Evolutionary conservation across 2,329 filamentous ascomycete genomes (phyloP).

Genomic region (Onygena corvina): DNA sequence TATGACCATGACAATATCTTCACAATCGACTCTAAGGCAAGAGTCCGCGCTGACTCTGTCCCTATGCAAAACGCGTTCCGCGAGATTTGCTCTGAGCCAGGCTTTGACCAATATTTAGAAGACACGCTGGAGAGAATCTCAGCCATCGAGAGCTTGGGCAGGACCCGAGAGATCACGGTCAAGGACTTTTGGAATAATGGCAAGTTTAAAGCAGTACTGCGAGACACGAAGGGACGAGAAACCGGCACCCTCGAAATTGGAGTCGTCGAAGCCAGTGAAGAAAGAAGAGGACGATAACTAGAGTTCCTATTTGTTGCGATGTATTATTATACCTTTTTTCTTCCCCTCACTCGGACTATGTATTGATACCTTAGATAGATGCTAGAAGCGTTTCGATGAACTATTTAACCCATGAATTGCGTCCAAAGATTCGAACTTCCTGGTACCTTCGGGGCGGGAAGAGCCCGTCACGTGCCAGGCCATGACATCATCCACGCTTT

Average conservation of each 20-base stretch:
- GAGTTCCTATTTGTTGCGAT: not conserved
- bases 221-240: slow-evolving; percentile 37
- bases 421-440: too few relatives aligned
- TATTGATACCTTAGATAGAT: too few relatives aligned
- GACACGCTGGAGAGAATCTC: slow-evolving; percentile 71
- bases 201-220: slow-evolving; percentile 55
- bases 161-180: slow-evolving; percentile 88
- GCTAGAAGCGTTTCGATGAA: too few relatives aligned
- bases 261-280: slow-evolving; percentile 29
- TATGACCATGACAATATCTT: slow-evolving; percentile 94
- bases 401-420: too few relatives aligned
- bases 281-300: slow-evolving; percentile 22
- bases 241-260: slow-evolving; percentile 39
- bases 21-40: slow-evolving; percentile 75
- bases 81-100: slow-evolving; percentile 62
- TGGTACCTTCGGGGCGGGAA: too few relatives aligned
- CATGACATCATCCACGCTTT: slow-evolving; percentile 2
- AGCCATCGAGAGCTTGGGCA: slow-evolving; percentile 85
- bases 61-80: slow-evolving; percentile 92
- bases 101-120: slow-evolving; percentile 73
- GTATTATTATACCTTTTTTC: not conserved
- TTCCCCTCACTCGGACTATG: not conserved
- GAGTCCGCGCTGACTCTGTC: slow-evolving; percentile 83
- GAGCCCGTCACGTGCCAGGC: not conserved
- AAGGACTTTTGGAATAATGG: slow-evolving; percentile 85